Conservation (phyloP, 108 stramenopile species). For the Cyclotella cryptica region DNA sequence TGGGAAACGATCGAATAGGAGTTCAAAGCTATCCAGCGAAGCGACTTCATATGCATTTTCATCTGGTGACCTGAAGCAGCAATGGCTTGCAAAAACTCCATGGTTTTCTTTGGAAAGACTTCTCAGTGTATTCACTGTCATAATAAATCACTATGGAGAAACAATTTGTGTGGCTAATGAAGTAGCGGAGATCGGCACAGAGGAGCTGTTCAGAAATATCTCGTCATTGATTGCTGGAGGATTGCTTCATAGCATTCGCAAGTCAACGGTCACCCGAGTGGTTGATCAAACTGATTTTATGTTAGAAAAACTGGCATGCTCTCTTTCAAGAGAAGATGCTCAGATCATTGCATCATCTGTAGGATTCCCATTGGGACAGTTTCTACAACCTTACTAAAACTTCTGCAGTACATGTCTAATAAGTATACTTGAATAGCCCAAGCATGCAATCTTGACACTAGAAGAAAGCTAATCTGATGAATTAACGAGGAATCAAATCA, state of each 20-base stretch:
- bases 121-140: constrained; percentile 62
- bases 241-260: constrained; percentile 30
- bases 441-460: no score
- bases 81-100: constrained; percentile 32
- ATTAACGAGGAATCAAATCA: no score
- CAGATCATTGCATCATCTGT: constrained; percentile 43
- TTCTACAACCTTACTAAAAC: constrained; percentile 17
- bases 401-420: not conserved
- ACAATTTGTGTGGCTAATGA: not conserved
- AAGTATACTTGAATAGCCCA: not conserved
- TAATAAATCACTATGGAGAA: constrained; percentile 64
- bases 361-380: constrained; percentile 56
- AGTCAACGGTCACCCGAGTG: not conserved
- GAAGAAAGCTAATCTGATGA: no score
- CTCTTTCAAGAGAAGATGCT: constrained; percentile 47
- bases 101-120: constrained; percentile 73
- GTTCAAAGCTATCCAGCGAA: constrained; percentile 33
- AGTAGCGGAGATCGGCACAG: constrained; percentile 36
- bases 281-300: constrained; percentile 26
- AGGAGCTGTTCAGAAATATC: constrained; percentile 34
- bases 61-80: constrained; percentile 50
- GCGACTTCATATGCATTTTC: constrained; percentile 59
- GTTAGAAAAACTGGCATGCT: constrained; percentile 48
- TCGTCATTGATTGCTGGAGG: constrained; percentile 46
- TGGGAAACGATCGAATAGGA: constrained; percentile 52